phyloP scores from a whole-genome alignment of 129 eudicot genomes.

The Flaveria bidentis region DNA sequence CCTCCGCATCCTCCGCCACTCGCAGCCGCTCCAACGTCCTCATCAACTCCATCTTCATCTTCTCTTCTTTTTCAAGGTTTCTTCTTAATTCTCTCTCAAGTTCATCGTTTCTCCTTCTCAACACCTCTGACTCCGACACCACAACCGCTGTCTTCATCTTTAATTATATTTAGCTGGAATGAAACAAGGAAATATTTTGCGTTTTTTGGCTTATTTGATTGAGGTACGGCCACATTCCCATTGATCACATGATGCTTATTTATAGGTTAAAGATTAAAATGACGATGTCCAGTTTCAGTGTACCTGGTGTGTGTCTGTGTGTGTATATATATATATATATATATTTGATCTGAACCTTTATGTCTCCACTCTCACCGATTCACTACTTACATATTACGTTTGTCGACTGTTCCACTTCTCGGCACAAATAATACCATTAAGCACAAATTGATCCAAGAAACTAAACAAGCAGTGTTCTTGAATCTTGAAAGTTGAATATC shows the following conservation, averaged over 20 bases:
- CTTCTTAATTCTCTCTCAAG: constrained; percentile 59
- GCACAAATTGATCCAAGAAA: too few species aligned
- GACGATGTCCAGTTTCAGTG: constrained; percentile 34
- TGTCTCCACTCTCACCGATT: neutral
- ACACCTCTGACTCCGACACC: constrained; percentile 37
- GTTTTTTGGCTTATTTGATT: neutral
- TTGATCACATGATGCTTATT: neutral
- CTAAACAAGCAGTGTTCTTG: too few species aligned
- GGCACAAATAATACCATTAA: too few species aligned
- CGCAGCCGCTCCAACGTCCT: constrained; percentile 44
- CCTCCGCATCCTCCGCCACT: constrained; percentile 94
- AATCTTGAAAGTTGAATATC: too few species aligned
- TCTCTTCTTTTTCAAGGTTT: constrained; percentile 69
- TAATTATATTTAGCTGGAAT: neutral
- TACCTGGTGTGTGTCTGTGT: neutral
- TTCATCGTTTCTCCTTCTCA: constrained; percentile 69
- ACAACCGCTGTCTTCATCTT: neutral
- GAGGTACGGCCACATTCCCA: neutral
- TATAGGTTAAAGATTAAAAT: constrained; percentile 10
- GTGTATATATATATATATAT: too few species aligned
- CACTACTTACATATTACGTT: too few species aligned
- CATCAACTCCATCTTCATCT: constrained; percentile 57
- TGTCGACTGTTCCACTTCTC: too few species aligned
- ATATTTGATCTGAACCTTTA: neutral
- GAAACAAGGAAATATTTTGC: neutral